Base-by-base conservation (phyloP, 2,329 filamentous ascomycete genomes). In the Graphium sp. region DNA sequence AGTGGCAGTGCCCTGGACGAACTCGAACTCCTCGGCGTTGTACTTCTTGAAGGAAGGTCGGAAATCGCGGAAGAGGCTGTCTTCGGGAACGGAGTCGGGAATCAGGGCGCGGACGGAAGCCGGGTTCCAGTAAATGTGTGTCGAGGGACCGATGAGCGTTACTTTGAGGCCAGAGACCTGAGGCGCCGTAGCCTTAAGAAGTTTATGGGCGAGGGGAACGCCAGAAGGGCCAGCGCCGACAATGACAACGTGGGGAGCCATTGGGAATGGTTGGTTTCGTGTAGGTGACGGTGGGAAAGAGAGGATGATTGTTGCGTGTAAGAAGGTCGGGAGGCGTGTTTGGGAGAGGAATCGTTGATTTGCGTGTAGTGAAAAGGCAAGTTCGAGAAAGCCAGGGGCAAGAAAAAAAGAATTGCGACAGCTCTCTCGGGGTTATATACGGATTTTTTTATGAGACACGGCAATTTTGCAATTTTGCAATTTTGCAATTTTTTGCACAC, bases 201-300 rank as follows among this genome's bases (percentile, higher is more conserved):
- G 53, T 39, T 63, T 58, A 41, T 66, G 63, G 26, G 62, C 55
- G 20, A 62, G 37, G 12, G 57, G 54, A 26, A 63, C 38, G 34
- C 60, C 61, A 22, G 54, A 49, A 22, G 53, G 41, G 41, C 58
- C 57, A 19, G 57, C 58, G 19, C 64, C 64, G 5, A 68, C 51
- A 28, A 68, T 47, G 22, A 68, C 55, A 28, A 68, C 50, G 18
- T 52, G 56, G 34, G 49, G 46, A n/a, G 7, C 11, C 25, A 27
- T 27, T 7, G 25, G n/a, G n/a, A n/a, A n/a, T n/a, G n/a, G n/a
- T n/a, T n/a, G n/a, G n/a, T n/a, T n/a, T n/a, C n/a, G n/a, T n/a
- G n/a, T n/a, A n/a, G n/a, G n/a, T n/a, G n/a, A n/a, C n/a, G n/a
- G n/a, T n/a, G n/a, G n/a, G n/a, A n/a, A n/a, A n/a, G n/a, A n/a